phyloP scores from a whole-genome alignment of 306 rosid species.

The Crataegus laevigata region DNA sequence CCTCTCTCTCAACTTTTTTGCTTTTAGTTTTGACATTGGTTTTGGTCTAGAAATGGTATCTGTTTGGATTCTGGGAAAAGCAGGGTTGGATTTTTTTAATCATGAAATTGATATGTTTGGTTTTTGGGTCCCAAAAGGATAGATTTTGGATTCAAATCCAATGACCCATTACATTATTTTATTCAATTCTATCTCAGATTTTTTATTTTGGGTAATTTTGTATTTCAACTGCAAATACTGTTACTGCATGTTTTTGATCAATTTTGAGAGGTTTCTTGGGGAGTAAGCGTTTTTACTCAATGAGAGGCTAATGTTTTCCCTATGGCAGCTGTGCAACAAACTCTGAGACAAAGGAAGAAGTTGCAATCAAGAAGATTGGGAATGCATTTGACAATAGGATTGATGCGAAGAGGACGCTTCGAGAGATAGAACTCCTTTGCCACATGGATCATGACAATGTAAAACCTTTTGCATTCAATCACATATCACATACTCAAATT shows the following conservation, averaged over 20 bases:
- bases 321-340: slow-evolving; percentile 45
- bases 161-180: background rate
- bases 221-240: background rate
- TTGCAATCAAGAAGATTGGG: slow-evolving; percentile 65
- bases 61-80: background rate
- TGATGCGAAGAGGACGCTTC: slow-evolving; percentile 64
- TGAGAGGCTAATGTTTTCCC: background rate
- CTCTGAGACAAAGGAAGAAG: slow-evolving; percentile 51
- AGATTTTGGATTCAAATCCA: background rate
- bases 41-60: background rate
- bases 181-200: background rate
- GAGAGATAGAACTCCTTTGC: slow-evolving; percentile 61
- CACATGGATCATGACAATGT: slow-evolving; percentile 97
- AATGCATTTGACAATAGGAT: slow-evolving; percentile 63
- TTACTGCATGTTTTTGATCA: background rate
- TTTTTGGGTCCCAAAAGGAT: background rate
- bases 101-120: background rate
- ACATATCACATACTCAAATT: background rate
- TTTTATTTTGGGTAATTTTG: background rate
- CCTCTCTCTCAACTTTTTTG: background rate
- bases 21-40: background rate
- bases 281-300: background rate
- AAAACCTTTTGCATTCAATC: background rate
- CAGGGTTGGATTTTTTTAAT: background rate
- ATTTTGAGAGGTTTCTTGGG: background rate